A percentile compares a stretch with the other conserved stretches of the same genome.
Evolutionary conservation across 768 basidiomycete species (phyloP).

Genomic region (Lactarius hatsudake): DNA sequence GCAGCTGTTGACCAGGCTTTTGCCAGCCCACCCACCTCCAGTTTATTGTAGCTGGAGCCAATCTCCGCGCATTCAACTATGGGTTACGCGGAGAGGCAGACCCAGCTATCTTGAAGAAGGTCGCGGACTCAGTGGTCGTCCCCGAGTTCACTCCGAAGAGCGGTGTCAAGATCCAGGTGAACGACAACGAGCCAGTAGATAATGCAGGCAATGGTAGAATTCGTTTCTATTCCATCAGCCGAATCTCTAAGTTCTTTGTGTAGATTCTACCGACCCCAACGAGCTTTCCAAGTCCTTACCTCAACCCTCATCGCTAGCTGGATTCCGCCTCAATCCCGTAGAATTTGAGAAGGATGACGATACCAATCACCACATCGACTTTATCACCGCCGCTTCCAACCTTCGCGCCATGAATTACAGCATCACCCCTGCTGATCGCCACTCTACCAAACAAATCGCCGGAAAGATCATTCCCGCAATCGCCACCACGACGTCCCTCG

Average conservation of each 20-base stretch:
- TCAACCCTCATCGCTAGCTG: slow-evolving; percentile 85
- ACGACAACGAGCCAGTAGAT: slow-evolving; percentile 81
- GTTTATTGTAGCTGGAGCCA: slow-evolving; percentile 91
- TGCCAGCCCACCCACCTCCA: slow-evolving; percentile 76
- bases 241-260: neutral
- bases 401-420: slow-evolving; percentile 93
- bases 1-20: slow-evolving; percentile 9
- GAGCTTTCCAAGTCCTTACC: slow-evolving; percentile 71
- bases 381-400: slow-evolving; percentile 97
- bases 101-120: slow-evolving; percentile 72
- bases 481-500: slow-evolving; percentile 95
- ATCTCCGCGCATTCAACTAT: slow-evolving; percentile 97
- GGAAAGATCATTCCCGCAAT: slow-evolving; percentile 99
- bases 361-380: slow-evolving; percentile 96
- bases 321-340: slow-evolving; percentile 93
- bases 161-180: slow-evolving; percentile 91
- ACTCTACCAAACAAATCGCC: slow-evolving; percentile 95
- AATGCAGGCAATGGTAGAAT: slow-evolving; percentile 42
- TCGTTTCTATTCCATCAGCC: neutral
- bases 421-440: slow-evolving; percentile 81
- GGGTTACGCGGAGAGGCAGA: slow-evolving; percentile 90
- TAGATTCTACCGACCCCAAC: slow-evolving; percentile 40
- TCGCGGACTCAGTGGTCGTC: slow-evolving; percentile 78
- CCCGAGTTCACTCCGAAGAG: slow-evolving; percentile 93
- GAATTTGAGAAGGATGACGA: slow-evolving; percentile 99